These are phyloP conservation scores for Lepidium aucheri DNA, from an alignment of 345 rosid genomes.

Conservation along the genomic window DNA sequence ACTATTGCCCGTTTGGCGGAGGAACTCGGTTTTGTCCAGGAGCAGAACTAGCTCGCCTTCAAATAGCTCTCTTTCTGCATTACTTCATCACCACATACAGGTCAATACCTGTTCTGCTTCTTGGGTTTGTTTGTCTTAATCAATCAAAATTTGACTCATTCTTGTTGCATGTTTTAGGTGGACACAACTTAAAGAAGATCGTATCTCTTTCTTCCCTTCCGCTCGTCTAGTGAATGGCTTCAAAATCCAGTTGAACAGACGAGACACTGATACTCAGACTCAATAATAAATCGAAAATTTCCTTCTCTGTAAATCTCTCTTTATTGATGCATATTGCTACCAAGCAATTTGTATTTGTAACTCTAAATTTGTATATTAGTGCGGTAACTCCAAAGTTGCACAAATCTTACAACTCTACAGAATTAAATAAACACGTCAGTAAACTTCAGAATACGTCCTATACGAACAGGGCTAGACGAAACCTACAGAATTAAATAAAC, in stretches of 20 bases:
- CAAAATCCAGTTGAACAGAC: conserved; percentile 41
- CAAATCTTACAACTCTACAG: not conserved
- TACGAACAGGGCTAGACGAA: no score
- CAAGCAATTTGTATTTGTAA: conserved; percentile 2
- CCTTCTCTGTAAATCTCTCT: conserved; percentile 10
- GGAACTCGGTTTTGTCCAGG: conserved; percentile 90
- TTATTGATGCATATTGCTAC: conserved; percentile 4
- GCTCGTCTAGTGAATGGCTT: conserved; percentile 86
- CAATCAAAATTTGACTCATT: not conserved
- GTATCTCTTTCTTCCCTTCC: conserved; percentile 71
- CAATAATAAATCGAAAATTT: not conserved
- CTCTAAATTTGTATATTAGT: not conserved
- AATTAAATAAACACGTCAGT: not conserved
- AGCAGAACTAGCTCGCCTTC: conserved; percentile 85
- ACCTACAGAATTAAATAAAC: no score
- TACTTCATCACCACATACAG: conserved; percentile 52
- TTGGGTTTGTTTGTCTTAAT: not conserved
- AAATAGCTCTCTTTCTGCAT: conserved; percentile 73
- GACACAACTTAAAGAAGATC: conserved; percentile 67
- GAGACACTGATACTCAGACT: not conserved
- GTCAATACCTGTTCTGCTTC: conserved; percentile 21
- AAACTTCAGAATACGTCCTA: not conserved
- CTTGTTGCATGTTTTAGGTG: conserved; percentile 34
- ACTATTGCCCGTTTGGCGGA: conserved; percentile 70
- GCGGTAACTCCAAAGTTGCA: not conserved